These are phyloP conservation scores for Pseudocercospora fijiensis DNA, from an alignment of 2,329 filamentous ascomycete genomes.

Conservation along the genomic window DNA sequence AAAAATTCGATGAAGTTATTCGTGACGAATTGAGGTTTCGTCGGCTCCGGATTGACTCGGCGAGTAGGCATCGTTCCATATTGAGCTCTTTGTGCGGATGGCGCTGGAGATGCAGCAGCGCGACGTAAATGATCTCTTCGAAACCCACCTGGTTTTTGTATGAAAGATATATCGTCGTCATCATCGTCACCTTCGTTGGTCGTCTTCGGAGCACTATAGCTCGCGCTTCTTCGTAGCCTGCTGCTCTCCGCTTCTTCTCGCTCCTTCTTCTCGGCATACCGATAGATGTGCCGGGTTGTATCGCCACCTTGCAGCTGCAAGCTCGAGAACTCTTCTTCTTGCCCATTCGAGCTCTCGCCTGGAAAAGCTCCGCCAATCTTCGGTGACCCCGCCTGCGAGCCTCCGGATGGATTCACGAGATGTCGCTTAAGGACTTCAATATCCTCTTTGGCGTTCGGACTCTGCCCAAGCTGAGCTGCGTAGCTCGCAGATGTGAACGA, in stretches of 20 bases:
- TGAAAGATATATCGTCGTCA: slow-evolving; percentile 75
- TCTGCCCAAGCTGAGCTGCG: slow-evolving; percentile 44
- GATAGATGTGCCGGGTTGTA: slow-evolving; percentile 90
- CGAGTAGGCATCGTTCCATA: slow-evolving; percentile 23
- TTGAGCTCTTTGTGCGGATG: slow-evolving; percentile 39
- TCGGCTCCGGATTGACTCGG: slow-evolving; percentile 26
- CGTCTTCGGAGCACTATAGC: slow-evolving; percentile 75
- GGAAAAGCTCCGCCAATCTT: slow-evolving; percentile 28
- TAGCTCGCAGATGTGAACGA: slow-evolving; percentile 73
- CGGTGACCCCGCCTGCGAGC: slow-evolving; percentile 37
- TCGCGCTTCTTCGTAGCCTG: slow-evolving; percentile 76
- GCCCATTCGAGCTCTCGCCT: slow-evolving; percentile 45
- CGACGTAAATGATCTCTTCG: slow-evolving; percentile 83
- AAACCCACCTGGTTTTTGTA: slow-evolving; percentile 92
- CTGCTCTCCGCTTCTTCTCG: slow-evolving; percentile 59
- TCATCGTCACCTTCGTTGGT: slow-evolving; percentile 71
- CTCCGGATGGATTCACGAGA: slow-evolving; percentile 66
- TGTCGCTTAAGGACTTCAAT: slow-evolving; percentile 89
- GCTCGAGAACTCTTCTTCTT: slow-evolving; percentile 85
- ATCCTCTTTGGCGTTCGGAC: slow-evolving; percentile 71
- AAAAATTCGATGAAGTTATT: slow-evolving; percentile 95
- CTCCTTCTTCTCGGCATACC: slow-evolving; percentile 89
- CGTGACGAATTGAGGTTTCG: slow-evolving; percentile 67
- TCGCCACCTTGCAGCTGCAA: slow-evolving; percentile 90
- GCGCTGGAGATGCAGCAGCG: slow-evolving; percentile 58